Conservation (phyloP, 2,329 filamentous ascomycete species). For the Xylaria sp. region DNA sequence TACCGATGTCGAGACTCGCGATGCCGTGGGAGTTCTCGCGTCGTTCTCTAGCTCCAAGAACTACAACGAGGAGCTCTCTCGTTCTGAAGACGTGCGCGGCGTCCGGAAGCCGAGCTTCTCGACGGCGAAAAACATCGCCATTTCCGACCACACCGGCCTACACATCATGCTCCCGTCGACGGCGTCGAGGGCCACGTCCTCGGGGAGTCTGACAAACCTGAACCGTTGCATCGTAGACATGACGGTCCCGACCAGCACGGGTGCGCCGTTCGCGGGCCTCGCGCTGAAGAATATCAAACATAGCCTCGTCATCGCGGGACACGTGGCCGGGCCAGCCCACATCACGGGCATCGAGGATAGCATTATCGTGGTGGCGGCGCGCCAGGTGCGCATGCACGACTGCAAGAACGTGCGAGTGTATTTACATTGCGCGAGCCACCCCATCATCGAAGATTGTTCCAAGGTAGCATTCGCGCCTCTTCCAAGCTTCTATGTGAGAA, state of each 20-base stretch:
- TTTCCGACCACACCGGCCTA: conserved; percentile 72
- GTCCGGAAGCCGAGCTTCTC: conserved; percentile 73
- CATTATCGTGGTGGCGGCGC: conserved; percentile 79
- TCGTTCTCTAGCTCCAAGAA: conserved; percentile 52
- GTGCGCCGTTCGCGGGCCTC: conserved; percentile 74
- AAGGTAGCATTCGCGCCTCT: conserved; percentile 82
- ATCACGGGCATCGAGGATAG: conserved; percentile 79
- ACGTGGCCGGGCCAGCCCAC: conserved; percentile 82
- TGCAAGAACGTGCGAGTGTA: conserved; percentile 85
- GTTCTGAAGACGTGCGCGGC: conserved; percentile 45
- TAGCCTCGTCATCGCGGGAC: conserved; percentile 80
- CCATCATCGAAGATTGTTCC: conserved; percentile 92
- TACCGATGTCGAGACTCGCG: conserved; percentile 46
- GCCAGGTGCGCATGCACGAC: conserved; percentile 94
- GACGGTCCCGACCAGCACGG: conserved; percentile 70
- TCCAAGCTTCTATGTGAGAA: conserved; percentile 73
- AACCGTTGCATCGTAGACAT: conserved; percentile 81
- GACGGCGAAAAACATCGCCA: conserved; percentile 67
- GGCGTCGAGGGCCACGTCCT: conserved; percentile 75
- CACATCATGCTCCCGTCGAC: conserved; percentile 82
- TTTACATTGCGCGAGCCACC: conserved; percentile 80
- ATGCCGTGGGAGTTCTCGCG: conserved; percentile 54
- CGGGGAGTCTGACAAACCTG: conserved; percentile 77
- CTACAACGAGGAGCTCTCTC: conserved; percentile 68
- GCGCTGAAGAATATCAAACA: conserved; percentile 73